Evolutionary conservation across 345 rosid genomes (phyloP).

Genomic region (Draba incana): DNA sequence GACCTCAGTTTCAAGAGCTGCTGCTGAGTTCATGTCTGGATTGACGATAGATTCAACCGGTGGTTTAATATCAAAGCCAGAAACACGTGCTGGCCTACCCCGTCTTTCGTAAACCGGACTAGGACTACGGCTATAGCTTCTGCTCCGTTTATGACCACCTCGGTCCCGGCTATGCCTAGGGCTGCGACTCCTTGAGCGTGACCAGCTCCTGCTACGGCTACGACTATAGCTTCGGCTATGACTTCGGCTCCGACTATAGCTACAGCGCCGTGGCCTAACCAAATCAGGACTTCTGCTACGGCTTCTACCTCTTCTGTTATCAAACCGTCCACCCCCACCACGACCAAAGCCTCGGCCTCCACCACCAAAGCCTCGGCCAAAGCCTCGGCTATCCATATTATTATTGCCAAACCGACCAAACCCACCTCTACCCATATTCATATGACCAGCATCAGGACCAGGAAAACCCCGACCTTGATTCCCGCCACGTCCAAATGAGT

Average conservation of each 20-base stretch:
- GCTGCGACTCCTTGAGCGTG: constrained; percentile 53
- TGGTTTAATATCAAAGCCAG: constrained; percentile 44
- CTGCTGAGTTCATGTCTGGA: not conserved
- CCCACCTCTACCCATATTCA: constrained; percentile 60
- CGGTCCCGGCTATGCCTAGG: constrained; percentile 51
- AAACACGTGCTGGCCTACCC: constrained; percentile 44
- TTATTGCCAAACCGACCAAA: constrained; percentile 56
- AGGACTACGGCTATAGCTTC: constrained; percentile 62
- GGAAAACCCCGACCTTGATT: constrained; percentile 68
- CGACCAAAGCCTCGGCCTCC: constrained; percentile 73
- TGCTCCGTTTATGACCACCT: constrained; percentile 45
- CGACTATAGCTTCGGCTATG: constrained; percentile 52
- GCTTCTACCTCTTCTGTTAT: constrained; percentile 80
- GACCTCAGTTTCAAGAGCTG: constrained; percentile 13
- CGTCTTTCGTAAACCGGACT: constrained; percentile 53
- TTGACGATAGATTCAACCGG: constrained; percentile 29
- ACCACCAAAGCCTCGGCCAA: constrained; percentile 49
- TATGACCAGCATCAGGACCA: constrained; percentile 54
- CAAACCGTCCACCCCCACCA: constrained; percentile 63
- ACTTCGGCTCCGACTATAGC: constrained; percentile 53
- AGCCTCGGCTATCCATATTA: constrained; percentile 67
- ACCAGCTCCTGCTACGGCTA: constrained; percentile 53
- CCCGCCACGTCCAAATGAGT: constrained; percentile 62
- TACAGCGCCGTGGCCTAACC: constrained; percentile 57
- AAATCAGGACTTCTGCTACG: constrained; percentile 76